Base-by-base conservation (phyloP, 164 flowering plant species). In the Protea cynaroides region DNA sequence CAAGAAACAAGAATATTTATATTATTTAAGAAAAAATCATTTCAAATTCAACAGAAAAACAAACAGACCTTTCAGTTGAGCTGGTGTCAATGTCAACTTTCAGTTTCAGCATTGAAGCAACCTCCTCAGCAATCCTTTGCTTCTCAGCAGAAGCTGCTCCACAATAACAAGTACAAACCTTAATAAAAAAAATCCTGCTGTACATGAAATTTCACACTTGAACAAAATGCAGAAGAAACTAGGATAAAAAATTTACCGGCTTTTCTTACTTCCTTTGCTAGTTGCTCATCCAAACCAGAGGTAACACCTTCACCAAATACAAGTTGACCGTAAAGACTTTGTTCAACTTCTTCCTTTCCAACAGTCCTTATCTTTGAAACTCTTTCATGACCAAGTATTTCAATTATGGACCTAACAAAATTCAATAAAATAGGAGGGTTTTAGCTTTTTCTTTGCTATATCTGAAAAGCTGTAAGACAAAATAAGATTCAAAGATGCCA, bases 111-210 rank as follows among this genome's bases (percentile, higher is more conserved):
- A 83, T 40, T 14, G 98, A 85, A 53, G 97, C 91, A 72, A 94
- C 97, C 78, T 94, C 92, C 75, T 83, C 72, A 12, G 98, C 97
- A 68, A 94, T 75, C 73, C 79, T 87, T 74, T 77, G 88, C 79
- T 78, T 89, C 83, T 90, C 88, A 68, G 88, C 81, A 75, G 94
- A 83, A 76, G 81, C 98, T 94, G 78, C 50, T n/a, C 65, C 65
- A 61, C 17, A 70, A 68, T 63, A 47, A 10, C 21, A 51, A 69
- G 25, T 53, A 69, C 4, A 70, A 29, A 25, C 37, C 54, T 23
- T 62, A 65, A 34, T n/a, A 65, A 13, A 8, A 58, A 46, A 38
- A 56, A 49, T 8, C n/a, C 13, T 46, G 53, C 29, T 43, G 25
- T 13, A 59, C 12, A 40, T 43, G 25, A 13, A 65, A 58, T 2